Percentiles rank a stretch among this genome's conserved stretches.
Evolutionary conservation across 495 filamentous ascomycete genomes (phyloP).

Genomic region (Xylaria cubensis): DNA sequence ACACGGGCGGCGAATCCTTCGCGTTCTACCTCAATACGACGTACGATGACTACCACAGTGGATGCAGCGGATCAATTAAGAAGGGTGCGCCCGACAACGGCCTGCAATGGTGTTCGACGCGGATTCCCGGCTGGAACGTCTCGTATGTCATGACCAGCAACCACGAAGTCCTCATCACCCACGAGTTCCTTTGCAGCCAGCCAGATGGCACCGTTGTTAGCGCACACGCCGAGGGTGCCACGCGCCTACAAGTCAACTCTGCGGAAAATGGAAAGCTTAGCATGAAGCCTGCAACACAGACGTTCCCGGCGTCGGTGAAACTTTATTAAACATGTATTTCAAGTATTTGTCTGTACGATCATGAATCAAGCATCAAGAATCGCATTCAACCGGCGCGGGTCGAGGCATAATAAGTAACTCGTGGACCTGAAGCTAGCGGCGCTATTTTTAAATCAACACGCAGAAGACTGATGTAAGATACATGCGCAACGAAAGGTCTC

Average conservation of each 20-base stretch:
- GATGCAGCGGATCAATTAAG: slow-evolving; percentile 23
- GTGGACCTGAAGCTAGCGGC: not conserved
- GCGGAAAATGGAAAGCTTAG: slow-evolving; percentile 13
- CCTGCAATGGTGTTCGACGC: slow-evolving; percentile 23
- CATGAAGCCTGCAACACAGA: slow-evolving; percentile 8
- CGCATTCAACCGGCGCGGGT: slow-evolving; percentile 3
- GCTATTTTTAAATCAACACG: not conserved
- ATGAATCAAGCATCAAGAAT: not conserved
- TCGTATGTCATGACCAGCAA: slow-evolving; percentile 25
- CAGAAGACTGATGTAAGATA: not conserved
- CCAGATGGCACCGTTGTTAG: slow-evolving; percentile 15
- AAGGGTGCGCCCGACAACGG: slow-evolving; percentile 25
- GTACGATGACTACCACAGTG: slow-evolving; percentile 25
- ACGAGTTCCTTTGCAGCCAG: slow-evolving; percentile 24
- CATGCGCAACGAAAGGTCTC: not conserved
- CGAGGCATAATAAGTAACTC: not conserved
- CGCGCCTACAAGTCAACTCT: not conserved
- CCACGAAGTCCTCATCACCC: slow-evolving; percentile 19
- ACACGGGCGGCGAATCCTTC: slow-evolving; percentile 29
- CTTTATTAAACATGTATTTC: not conserved
- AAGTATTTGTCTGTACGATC: not conserved
- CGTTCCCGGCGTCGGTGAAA: slow-evolving; percentile 16
- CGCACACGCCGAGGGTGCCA: slow-evolving; percentile 24
- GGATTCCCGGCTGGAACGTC: slow-evolving; percentile 24
- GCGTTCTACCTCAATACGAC: slow-evolving; percentile 28